Conservation (phyloP, 768 basidiomycete genomes). For the Russula abietina region DNA sequence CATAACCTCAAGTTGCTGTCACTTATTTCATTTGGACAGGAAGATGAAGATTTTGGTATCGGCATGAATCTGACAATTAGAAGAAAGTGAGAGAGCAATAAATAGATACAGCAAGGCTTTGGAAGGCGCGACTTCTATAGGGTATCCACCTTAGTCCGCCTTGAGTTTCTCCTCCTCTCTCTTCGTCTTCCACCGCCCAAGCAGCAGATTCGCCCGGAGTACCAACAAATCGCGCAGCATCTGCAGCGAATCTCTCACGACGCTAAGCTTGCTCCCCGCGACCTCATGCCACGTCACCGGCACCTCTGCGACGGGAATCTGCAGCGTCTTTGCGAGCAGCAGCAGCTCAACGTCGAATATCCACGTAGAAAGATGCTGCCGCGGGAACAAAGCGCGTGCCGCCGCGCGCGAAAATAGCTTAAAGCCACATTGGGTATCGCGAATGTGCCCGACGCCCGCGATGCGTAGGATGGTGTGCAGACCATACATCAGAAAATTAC, state of each 20-base stretch:
- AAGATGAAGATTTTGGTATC: not conserved
- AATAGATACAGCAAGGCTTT: not conserved
- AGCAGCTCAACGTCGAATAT: constrained; percentile 96
- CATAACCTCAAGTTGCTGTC: not conserved
- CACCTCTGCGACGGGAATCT: constrained; percentile 79
- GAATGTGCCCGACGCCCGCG: constrained; percentile 83
- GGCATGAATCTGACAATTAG: not conserved
- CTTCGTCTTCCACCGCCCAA: constrained; percentile 65
- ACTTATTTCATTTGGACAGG: not conserved
- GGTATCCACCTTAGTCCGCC: constrained; percentile 11
- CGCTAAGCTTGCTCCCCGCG: constrained; percentile 83
- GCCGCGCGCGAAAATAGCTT: constrained; percentile 86
- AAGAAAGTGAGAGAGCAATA: not conserved
- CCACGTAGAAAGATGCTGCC: constrained; percentile 85
- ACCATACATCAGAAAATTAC: constrained; percentile 91
- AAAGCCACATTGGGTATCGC: constrained; percentile 97
- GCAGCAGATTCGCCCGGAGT: constrained; percentile 71
- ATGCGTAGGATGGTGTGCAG: constrained; percentile 85
- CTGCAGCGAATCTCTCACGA: constrained; percentile 76
- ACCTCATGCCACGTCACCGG: constrained; percentile 93
- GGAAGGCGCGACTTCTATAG: not conserved
- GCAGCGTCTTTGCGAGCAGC: constrained; percentile 70
- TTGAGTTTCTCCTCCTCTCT: constrained; percentile 5
- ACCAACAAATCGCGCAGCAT: constrained; percentile 88
- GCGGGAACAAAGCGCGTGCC: constrained; percentile 77